Conservation (phyloP, 257 asterid genomes). For the Craterostigma plantagineum region DNA sequence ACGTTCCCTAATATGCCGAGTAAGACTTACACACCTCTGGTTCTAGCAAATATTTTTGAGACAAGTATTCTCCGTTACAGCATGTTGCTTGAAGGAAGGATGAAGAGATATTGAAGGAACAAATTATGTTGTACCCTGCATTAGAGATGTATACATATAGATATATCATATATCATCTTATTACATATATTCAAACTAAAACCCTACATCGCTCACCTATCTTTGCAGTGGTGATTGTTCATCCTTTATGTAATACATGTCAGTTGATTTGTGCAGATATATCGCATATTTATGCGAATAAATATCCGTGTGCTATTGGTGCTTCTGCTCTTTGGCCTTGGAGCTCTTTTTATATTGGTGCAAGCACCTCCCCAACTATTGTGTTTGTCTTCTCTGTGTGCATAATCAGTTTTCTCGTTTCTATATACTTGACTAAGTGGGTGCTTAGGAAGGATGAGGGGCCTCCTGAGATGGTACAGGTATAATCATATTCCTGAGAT, state of each 20-base stretch:
- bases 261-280: constrained; percentile 38
- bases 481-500: constrained; percentile 18
- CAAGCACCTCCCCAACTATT: constrained; percentile 73
- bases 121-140: too few relatives aligned
- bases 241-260: neutral
- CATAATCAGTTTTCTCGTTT: constrained; percentile 55
- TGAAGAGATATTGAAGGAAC: too few relatives aligned
- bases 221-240: neutral
- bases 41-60: constrained; percentile 8
- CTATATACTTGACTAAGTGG: constrained; percentile 84
- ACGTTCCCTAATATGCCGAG: constrained; percentile 77
- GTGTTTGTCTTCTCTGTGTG: constrained; percentile 89
- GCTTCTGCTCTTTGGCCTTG: constrained; percentile 55
- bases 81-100: too few relatives aligned
- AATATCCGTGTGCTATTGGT: constrained; percentile 61
- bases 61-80: too few relatives aligned
- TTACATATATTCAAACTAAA: too few relatives aligned
- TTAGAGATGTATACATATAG: too few relatives aligned
- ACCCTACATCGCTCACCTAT: too few relatives aligned
- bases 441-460: constrained; percentile 96
- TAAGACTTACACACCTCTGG: constrained; percentile 77
- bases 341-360: constrained; percentile 77
- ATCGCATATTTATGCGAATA: constrained; percentile 68
- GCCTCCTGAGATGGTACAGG: constrained; percentile 97
- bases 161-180: too few relatives aligned